phyloP scores from a whole-genome alignment of 345 rosid genomes.

The Microcos paniculata region DNA sequence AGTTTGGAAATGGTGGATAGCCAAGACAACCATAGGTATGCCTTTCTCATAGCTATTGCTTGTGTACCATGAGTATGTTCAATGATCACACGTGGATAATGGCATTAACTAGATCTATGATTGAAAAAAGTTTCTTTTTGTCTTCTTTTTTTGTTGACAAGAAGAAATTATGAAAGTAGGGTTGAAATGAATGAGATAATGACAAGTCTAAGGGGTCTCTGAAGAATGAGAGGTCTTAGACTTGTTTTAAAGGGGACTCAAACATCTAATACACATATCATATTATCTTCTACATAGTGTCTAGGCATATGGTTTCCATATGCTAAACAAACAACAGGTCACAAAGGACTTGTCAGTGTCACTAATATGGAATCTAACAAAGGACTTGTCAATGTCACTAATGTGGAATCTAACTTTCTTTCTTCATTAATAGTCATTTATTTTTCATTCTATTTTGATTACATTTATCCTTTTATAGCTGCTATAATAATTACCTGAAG shows the following conservation, averaged over 20 bases:
- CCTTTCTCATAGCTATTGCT: background rate
- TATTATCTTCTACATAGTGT: background rate
- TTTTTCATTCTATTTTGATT: background rate
- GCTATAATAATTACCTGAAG: background rate
- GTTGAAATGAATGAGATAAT: background rate
- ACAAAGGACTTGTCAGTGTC: background rate
- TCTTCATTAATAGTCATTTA: background rate
- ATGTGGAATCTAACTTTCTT: background rate
- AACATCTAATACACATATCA: background rate
- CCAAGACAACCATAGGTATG: slow-evolving; percentile 53
- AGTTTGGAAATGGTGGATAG: slow-evolving; percentile 44
- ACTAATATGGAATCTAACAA: too few relatives aligned
- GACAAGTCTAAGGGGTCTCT: background rate
- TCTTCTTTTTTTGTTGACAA: background rate
- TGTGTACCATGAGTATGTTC: background rate
- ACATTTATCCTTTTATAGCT: background rate
- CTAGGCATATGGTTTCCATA: background rate
- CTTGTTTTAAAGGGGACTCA: background rate
- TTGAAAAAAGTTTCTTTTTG: background rate
- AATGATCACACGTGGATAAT: background rate
- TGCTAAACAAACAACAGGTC: background rate
- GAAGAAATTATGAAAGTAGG: background rate
- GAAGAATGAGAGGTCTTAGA: background rate
- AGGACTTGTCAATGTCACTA: too few relatives aligned
- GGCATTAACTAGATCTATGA: background rate